Base-by-base conservation (phyloP, 2,329 filamentous ascomycete species). In the Fusarium sp. region DNA sequence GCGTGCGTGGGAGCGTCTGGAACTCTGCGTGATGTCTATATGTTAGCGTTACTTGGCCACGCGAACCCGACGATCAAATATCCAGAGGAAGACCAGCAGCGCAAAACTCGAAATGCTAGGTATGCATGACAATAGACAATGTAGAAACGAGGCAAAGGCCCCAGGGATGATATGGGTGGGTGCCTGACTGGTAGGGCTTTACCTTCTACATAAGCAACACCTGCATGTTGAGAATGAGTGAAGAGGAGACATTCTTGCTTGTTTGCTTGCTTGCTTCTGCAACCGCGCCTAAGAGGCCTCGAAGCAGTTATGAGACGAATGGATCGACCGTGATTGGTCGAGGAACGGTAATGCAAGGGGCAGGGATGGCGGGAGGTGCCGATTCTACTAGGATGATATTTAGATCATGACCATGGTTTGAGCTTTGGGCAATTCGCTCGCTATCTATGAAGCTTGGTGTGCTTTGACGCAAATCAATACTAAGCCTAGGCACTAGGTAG, bases 281-380 rank as follows among this genome's bases (percentile, higher is more conserved):
- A 73, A 66, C 41, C 44, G 52, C n/a, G 31, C 26, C 49, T 41
- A 33, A 68, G 47, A 54, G 41, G 24, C 42, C 31, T 33, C 15
- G 41, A 49, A 35, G 33, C 60, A 70, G 67, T 68, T 77, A 52
- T 31, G 55, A 61, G 58, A 45, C 55, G 22, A 59, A 22, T n/a
- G 14, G 22, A 36, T 28, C 31, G 31, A 10, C n/a, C 39, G 14
- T 66, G 36, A 77, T 77, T 77, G 75, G 75, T 26, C 42, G 17
- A 24, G 44, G 51, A 61, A 66, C 72, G 63, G 39, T 42, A 42
- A 72, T 67, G 73, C 75, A 77, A 73, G 69, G 75, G 66, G 35
- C 62, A 68, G 57, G 75, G 69, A 47, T 70, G 28, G 26, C 33
- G 41, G 36, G 56, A 66, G 47, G 26, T 26, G 26, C 26, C 26